Evolutionary conservation across 129 eudicot species (phyloP).

Genomic region (Lonicera japonica): DNA sequence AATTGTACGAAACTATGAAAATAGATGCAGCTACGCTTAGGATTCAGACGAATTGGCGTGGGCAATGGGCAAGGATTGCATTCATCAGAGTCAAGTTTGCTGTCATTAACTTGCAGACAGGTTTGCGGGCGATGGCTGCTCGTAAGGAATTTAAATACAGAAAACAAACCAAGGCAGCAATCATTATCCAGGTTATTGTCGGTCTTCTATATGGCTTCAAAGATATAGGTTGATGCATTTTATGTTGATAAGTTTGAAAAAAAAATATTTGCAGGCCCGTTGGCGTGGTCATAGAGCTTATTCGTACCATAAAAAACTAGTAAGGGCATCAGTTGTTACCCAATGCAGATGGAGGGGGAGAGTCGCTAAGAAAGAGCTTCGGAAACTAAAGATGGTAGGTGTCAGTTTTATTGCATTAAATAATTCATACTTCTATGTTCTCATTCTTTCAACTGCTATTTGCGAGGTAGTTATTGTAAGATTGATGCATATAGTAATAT

Average conservation of each 20-base stretch:
- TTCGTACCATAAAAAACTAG: constrained; percentile 61
- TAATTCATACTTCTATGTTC: neutral
- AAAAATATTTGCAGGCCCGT: constrained; percentile 48
- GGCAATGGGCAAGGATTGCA: constrained; percentile 39
- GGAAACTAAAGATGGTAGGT: constrained; percentile 77
- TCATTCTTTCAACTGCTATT: neutral
- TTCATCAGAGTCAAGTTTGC: constrained; percentile 47
- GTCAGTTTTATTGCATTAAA: constrained; percentile 13
- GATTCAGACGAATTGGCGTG: constrained; percentile 54
- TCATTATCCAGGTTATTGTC: constrained; percentile 51
- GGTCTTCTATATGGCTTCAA: constrained; percentile 13
- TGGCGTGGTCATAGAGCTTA: constrained; percentile 75
- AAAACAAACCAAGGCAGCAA: constrained; percentile 64
- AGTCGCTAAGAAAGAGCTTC: constrained; percentile 72
- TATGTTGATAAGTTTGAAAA: constrained; percentile 9
- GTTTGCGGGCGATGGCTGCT: constrained; percentile 66
- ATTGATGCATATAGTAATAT: neutral
- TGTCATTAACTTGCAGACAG: constrained; percentile 60
- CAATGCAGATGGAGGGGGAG: constrained; percentile 97
- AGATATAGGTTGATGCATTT: constrained; percentile 2
- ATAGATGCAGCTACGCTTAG: constrained; percentile 50
- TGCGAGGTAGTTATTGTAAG: neutral
- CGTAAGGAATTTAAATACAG: constrained; percentile 52
- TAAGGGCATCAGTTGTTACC: constrained; percentile 53
- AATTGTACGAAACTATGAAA: constrained; percentile 39